Base-by-base conservation (phyloP, 75 land plant species). In the Cryptomeria japonica region DNA sequence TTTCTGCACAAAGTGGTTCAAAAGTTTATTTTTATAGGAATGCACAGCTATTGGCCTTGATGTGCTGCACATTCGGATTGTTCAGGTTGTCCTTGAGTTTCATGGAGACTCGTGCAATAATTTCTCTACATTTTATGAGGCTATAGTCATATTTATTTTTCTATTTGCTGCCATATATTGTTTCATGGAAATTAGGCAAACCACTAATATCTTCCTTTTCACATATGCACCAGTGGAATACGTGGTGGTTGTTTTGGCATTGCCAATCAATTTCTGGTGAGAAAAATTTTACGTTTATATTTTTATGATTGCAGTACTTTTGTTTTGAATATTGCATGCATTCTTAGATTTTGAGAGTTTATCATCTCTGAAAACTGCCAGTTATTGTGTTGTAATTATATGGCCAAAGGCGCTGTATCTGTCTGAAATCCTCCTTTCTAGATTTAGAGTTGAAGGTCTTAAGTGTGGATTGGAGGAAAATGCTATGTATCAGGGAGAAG, bases 211-310 rank as follows among this genome's bases (percentile, higher is more conserved):
- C 2, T 39, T 88, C 18, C 28, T 86, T 49, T 91, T 85, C 80
- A 47, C 87, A 34, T 94, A 46, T 79, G 86, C 22, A 87, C 49
- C 95, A 97, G 99, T 90, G 99, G 99, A 61, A 36, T 97, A 79
- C 92, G 99, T 76, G 94, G 97, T 53, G 93, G 92, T 80, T 96
- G 90, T 85, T 97, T 97, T 89, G 95, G 97, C 36, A 86, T 97
- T 86, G 95, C 96, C 82, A 97, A 97, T 89, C 95, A 95, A 93
- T 95, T 97, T 80, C 91, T 97, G 90, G 99, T 97, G 90, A 88
- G 88, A 82, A 28, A 42, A 46, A n/a, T 46, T 5, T 46, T 82
- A 25, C 51, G 46, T 44, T 82, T 28, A 18, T 80, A 39, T 46
- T 38, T 10, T 82, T 46, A 82, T 32, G 10, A 31, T n/a, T 9